Evolutionary conservation across 441 rosid genomes (phyloP), one percentile per base, ranked within the genome.

Genomic region (Pelargonium cotyledonis): DNA sequence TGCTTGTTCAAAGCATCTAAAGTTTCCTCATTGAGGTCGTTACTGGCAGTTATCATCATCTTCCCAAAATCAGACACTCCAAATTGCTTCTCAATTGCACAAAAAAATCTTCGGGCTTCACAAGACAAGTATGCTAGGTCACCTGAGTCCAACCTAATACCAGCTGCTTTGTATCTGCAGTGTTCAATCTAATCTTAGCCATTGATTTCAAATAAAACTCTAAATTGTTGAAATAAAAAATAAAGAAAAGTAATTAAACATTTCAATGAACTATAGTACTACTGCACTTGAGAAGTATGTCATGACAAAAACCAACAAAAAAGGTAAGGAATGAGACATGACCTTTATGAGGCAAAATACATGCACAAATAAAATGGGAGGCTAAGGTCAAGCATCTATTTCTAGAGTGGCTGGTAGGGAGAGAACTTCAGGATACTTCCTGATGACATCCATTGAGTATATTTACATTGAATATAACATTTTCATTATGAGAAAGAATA

Each of bases 1-100:
- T 94, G 99, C 76, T 94, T 94, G 80, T 91, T 91, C 70, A 94
- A 74, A 68, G 96, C 99, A 68, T 94, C 99, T 14, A 94, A 79
- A 51, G 99, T 94, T 82, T 94, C 99, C 81, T 94, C 97, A 38
- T 94, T 94, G 65, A 94, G 85, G 84, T 94, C 99, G 80, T 91
- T 94, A 79, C 98, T 92, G 19, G 98, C 98, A 69, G 94, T 87
- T 65, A 92, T 85, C 65, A 67, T 67, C 70, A 63, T 92, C 80
- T 89, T 86, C 75, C 84, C 97, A 75, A 92, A 92, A 66, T 81
- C 92, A 53, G 78, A 66, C 35, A 90, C 78, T 15, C 77, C 84
- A 71, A 87, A 85, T 71, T 89, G 92, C 79, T 84, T 82, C 85
- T 90, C 98, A 65, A 92, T 55, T 62, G 72, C 62, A 61, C 64